Conservation (phyloP, 805 yeast genomes). For the Cyberlindnera veronae region DNA sequence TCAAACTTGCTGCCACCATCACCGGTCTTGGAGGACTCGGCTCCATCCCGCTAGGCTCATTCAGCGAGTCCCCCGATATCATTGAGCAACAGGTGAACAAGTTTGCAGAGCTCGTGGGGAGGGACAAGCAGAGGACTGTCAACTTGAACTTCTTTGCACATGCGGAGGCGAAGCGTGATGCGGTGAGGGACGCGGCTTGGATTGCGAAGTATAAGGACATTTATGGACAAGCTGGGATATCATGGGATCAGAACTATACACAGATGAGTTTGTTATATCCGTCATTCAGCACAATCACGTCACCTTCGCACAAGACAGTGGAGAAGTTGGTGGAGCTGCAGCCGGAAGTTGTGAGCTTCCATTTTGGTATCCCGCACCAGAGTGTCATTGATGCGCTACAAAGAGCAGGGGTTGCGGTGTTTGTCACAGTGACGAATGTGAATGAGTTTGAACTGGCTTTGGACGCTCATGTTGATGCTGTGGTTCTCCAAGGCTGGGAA, state of each 20-base stretch:
- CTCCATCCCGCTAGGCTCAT: slow-evolving; percentile 33
- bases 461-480: slow-evolving; percentile 41
- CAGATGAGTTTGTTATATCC: slow-evolving; percentile 13
- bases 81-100: slow-evolving; percentile 13
- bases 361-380: slow-evolving; percentile 45
- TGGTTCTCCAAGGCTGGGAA: slow-evolving; percentile 54
- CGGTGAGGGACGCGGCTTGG: slow-evolving; percentile 24
- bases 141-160: slow-evolving; percentile 49
- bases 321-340: slow-evolving; percentile 17
- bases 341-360: slow-evolving; percentile 51
- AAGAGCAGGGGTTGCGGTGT: slow-evolving; percentile 36
- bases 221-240: slow-evolving; percentile 5
- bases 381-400: slow-evolving; percentile 34
- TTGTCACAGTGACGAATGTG: slow-evolving; percentile 45
- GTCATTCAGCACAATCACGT: slow-evolving; percentile 15
- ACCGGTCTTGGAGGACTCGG: slow-evolving; percentile 48
- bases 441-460: slow-evolving; percentile 37
- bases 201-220: slow-evolving; percentile 13
- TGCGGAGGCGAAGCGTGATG: slow-evolving; percentile 24
- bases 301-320: slow-evolving; percentile 13
- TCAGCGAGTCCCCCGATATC: slow-evolving; percentile 9
- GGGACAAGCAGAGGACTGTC: slow-evolving; percentile 23
- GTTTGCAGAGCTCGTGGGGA: slow-evolving; percentile 12
- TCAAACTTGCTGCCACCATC: slow-evolving; percentile 41
- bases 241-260: neutral